phyloP scores from a whole-genome alignment of 2,329 filamentous ascomycete genomes.

The Parafenestella ontariensis region DNA sequence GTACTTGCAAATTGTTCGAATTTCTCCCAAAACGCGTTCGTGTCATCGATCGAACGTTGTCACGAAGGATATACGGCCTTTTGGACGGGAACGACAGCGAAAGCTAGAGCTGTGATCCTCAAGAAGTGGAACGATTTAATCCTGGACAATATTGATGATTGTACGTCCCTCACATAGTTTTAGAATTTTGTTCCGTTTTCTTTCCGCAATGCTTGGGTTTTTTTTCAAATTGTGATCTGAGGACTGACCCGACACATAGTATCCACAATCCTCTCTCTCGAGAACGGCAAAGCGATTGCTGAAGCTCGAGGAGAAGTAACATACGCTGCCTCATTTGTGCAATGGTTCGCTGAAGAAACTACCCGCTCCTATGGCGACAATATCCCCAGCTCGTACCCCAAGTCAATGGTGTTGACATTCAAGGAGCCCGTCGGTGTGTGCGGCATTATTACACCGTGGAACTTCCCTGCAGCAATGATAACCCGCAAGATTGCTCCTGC shows the following conservation, averaged over 20 bases:
- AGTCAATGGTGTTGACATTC: constrained; percentile 25
- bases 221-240: no score
- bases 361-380: constrained; percentile 15
- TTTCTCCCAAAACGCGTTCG: background rate
- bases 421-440: constrained; percentile 37
- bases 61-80: background rate
- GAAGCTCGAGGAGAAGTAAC: constrained; percentile 29
- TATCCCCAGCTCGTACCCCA: background rate
- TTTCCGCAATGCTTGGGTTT: no score
- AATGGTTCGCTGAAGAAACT: constrained; percentile 33
- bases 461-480: constrained; percentile 30
- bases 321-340: constrained; percentile 28
- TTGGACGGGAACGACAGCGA: background rate
- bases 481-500: constrained; percentile 41
- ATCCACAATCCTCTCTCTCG: constrained; percentile 38
- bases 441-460: constrained; percentile 38
- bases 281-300: constrained; percentile 79
- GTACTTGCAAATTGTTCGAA: background rate
- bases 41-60: background rate
- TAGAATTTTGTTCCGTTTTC: no score
- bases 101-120: background rate
- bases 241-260: background rate
- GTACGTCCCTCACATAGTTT: background rate
- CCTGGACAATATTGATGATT: background rate
- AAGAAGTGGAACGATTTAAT: background rate